Conservation (phyloP, 2,329 filamentous ascomycete species). For the Neurospora sp. region DNA sequence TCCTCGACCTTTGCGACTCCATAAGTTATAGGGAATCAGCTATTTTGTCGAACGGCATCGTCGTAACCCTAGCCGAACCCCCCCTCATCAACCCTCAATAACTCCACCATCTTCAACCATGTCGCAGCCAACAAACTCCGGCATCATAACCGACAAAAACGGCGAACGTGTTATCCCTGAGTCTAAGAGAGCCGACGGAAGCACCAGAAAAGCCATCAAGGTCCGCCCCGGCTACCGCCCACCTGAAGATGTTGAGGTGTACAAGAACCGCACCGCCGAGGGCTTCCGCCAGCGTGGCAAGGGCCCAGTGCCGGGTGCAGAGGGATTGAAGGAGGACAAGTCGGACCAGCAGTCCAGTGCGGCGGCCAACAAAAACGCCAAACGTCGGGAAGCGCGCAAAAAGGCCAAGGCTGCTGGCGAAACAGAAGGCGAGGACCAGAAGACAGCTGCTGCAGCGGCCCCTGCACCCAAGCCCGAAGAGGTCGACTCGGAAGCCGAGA, state of each 20-base stretch:
- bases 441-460: constrained; percentile 19
- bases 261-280: constrained; percentile 86
- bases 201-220: constrained; percentile 86
- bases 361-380: constrained; percentile 75
- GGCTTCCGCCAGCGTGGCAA: constrained; percentile 67
- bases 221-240: constrained; percentile 89
- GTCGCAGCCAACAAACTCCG: constrained; percentile 50
- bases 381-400: constrained; percentile 49
- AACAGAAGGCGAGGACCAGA: constrained; percentile 46
- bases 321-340: constrained; percentile 41
- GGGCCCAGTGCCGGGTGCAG: constrained; percentile 67
- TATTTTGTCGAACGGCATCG: not conserved
- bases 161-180: constrained; percentile 86
- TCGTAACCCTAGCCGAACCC: not conserved
- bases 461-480: constrained; percentile 29
- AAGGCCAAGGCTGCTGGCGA: constrained; percentile 50
- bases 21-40: not conserved
- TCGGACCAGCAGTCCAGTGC: constrained; percentile 30
- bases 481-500: constrained; percentile 62
- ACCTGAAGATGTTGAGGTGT: constrained; percentile 90
- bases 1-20: not conserved
- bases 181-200: constrained; percentile 77
- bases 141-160: constrained; percentile 64
- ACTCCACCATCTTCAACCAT: constrained; percentile 20
- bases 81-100: not conserved